Base-by-base conservation (phyloP, 345 rosid species). In the Raphanus sativus region DNA sequence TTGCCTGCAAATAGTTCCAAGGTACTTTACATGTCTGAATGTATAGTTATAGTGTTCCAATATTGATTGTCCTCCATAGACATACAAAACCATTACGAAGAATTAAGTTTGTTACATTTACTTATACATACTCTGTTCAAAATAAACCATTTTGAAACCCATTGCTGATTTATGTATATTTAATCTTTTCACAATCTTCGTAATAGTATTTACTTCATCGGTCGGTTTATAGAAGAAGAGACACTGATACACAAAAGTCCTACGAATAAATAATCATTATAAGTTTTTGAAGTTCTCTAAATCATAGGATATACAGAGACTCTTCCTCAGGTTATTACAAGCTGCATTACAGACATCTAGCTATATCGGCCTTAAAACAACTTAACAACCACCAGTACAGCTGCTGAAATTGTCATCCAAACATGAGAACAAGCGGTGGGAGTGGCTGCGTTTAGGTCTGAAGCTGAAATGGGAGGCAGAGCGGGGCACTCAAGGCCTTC, bases 401-500 rank as follows among this genome's bases (percentile, higher is more conserved):
- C 75, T 3, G 62, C 38, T 26, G 82, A 30, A 64, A 69, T 15
- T 16, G 67, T 28, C 33, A 82, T 65, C 78, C 50, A 73, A 6
- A 73, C 48, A 62, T 36, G 21, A 68, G 70, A 68, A 54, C 61
- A 67, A 21, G 40, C 4, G 33, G 67, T 58, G 12, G 52, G 15
- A 1, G 8, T 13, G 76, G 71, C 83, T 55, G 48, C 58, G 59
- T 21, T 84, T 11, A 4, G 8, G 36, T 71, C 69, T 9, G 55
- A 75, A 6, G 52, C 74, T 28, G 42, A 1, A 6, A 74, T 33
- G 0, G 90, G 85, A 32, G 82, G 78, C 12, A 5, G 4, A 5
- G 81, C 77, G 1, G 89, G 78, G 76, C 96, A 90, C n/a, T 8
- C 85, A 15, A 90, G 92, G 56, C 92, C 96, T 45, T 50, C 28